phyloP scores from a whole-genome alignment of 306 rosid species.

The Vachellia collinsii region DNA sequence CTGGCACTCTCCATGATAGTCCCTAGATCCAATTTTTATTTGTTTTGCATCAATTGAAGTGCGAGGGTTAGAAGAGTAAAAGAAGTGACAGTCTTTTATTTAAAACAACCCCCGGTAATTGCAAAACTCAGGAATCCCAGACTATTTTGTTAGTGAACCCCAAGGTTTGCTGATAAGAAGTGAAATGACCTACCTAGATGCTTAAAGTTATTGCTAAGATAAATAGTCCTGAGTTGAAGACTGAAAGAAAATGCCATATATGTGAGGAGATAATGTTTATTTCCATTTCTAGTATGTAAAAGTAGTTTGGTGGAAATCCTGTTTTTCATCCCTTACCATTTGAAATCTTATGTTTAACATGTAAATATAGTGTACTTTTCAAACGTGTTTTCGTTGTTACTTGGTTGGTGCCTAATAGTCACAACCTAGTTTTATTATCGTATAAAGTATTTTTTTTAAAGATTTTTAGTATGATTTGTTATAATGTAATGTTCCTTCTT shows the following conservation, averaged over 20 bases:
- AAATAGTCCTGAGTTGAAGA: background rate
- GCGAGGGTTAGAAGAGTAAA: background rate
- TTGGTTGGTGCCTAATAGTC: background rate
- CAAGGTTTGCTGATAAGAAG: background rate
- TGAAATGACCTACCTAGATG: background rate
- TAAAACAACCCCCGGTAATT: background rate
- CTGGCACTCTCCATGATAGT: background rate
- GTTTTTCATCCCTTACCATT: background rate
- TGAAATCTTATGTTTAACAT: background rate
- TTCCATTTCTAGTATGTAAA: background rate
- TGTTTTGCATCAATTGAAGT: background rate
- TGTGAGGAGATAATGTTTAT: background rate
- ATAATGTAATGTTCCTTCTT: background rate
- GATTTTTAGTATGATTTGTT: constrained; percentile 13
- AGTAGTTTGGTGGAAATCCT: constrained; percentile 6
- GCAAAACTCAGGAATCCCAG: background rate
- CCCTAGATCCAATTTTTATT: background rate
- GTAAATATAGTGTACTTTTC: background rate
- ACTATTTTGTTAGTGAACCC: background rate
- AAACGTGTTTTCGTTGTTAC: background rate
- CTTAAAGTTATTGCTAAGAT: background rate
- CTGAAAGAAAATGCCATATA: background rate
- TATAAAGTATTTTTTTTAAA: constrained; percentile 6
- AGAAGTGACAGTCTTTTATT: no score
- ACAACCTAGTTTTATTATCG: constrained; percentile 20